These are phyloP conservation scores for Lonicera japonica DNA, from an alignment of 129 eudicot species.

Conservation along the genomic window DNA sequence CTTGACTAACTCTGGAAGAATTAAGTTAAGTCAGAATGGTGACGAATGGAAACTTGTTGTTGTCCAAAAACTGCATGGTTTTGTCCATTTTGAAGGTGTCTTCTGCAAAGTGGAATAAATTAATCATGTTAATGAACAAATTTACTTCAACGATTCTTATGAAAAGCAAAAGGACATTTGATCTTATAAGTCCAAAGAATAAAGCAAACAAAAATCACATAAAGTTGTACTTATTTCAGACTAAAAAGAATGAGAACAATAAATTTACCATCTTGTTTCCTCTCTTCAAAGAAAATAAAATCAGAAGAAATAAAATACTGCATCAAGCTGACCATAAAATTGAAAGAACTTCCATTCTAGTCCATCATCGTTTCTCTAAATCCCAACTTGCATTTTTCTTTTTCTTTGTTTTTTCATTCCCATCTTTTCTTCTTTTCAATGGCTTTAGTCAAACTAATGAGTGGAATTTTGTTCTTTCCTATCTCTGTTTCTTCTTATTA, in stretches of 20 bases:
- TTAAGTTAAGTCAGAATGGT: conserved; percentile 71
- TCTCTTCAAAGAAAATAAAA: too few species aligned
- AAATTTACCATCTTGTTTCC: too few species aligned
- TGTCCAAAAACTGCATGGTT: conserved; percentile 62
- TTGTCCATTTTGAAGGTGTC: conserved; percentile 38
- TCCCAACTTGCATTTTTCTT: too few species aligned
- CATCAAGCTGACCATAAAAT: background rate
- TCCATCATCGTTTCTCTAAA: too few species aligned
- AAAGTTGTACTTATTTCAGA: too few species aligned
- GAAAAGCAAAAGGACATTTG: background rate
- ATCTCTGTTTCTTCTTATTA: too few species aligned
- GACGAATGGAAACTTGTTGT: conserved; percentile 83
- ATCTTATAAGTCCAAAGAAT: background rate
- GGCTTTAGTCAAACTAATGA: too few species aligned
- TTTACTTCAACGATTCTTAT: background rate
- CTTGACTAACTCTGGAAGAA: conserved; percentile 77
- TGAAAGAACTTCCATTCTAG: background rate
- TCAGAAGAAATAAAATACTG: background rate
- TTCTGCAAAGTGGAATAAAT: conserved; percentile 45
- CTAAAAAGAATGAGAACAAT: too few species aligned
- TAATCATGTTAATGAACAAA: background rate
- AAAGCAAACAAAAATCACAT: too few species aligned
- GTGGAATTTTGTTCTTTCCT: too few species aligned
- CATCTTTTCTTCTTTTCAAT: too few species aligned
- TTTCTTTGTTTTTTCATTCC: too few species aligned